A percentile compares a stretch with the other conserved stretches of the same genome.
Conservation (phyloP, 2,329 filamentous ascomycete genomes). For the Talaromyces atroroseus region DNA sequence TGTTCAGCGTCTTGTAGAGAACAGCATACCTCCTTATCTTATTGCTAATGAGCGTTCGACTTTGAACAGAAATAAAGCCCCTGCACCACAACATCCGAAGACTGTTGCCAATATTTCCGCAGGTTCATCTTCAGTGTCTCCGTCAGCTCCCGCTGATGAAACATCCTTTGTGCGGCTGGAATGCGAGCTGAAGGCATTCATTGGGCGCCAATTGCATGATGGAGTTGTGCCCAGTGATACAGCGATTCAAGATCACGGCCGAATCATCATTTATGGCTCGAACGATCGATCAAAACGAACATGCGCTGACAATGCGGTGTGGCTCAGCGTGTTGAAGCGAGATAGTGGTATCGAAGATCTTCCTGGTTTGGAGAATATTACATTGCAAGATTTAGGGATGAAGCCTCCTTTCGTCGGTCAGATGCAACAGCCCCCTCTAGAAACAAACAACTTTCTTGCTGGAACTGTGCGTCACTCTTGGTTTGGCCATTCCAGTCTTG, state of each 20-base stretch:
- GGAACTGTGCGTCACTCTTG: slow-evolving; percentile 20
- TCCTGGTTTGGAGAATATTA: slow-evolving; percentile 28
- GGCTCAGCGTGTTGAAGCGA: slow-evolving; percentile 42
- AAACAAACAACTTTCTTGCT: slow-evolving; percentile 26
- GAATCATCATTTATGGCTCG: slow-evolving; percentile 29
- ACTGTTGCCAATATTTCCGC: slow-evolving; percentile 5
- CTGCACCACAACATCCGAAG: not conserved
- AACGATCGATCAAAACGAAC: slow-evolving; percentile 40
- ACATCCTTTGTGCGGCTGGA: slow-evolving; percentile 41
- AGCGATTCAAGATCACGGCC: slow-evolving; percentile 33
- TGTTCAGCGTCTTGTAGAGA: slow-evolving; percentile 32
- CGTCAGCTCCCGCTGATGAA: slow-evolving; percentile 28
- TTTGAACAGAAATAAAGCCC: slow-evolving; percentile 29
- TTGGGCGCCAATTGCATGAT: slow-evolving; percentile 28
- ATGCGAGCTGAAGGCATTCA: slow-evolving; percentile 35
- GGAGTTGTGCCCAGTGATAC: slow-evolving; percentile 34
- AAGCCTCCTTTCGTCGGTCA: slow-evolving; percentile 40
- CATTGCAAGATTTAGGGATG: slow-evolving; percentile 36
- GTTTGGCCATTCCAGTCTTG: slow-evolving; percentile 14
- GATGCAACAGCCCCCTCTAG: slow-evolving; percentile 28
- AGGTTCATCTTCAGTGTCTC: slow-evolving; percentile 8
- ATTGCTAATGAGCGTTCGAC: slow-evolving; percentile 30
- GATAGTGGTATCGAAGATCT: slow-evolving; percentile 34
- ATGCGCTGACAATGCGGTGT: slow-evolving; percentile 42
- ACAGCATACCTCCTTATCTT: slow-evolving; percentile 32